Base-by-base conservation (phyloP, 2,329 filamentous ascomycete species). In the Pestalotiopsis sp. region DNA sequence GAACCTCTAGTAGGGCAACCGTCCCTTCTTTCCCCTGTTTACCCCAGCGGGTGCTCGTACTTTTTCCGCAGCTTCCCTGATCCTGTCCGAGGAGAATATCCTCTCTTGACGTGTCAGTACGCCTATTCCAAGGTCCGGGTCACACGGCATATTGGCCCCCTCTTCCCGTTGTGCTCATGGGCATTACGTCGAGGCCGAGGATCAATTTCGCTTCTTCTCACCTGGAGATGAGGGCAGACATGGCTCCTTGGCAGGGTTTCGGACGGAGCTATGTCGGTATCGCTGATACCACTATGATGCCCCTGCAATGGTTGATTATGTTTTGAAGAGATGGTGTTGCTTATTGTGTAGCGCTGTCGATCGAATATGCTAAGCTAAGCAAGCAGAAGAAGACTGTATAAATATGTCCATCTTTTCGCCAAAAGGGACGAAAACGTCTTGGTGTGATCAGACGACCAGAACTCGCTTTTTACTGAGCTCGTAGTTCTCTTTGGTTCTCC, bases 221-320 rank as follows among this genome's bases (percentile, higher is more conserved):
- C 13, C 12, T 6, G 14, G 20, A 14, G 2, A 23, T 59, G 57
- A 36, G 12, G 3, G 25, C 23, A 27, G 27, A 36, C 57, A 27
- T 59, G 57, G 57, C 23, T 59, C 57, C 57, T 36, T n/a, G 59
- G 31, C 45, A 52, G 45, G 45, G 45, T 52, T 17, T 52, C 45
- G n/a, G n/a, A 20, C 59, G 59, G 59, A 62, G 59, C 59, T 62
- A 62, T 62, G 59, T 62, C 59, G 59, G 59, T 39, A 62, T 62
- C 59, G 59, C n/a, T 62, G n/a, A 36, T 38, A 14, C 36, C 11
- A 62, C 57, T 36, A 59, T 27, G 45, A 52, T 52, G 45, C 45
- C 45, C 27, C 57, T 27, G 27, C 31, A 62, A 62, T 20, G 17
- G 5, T 38, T n/a, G 17, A 20, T 38, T n/a, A 13, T 39, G 25